phyloP scores from a whole-genome alignment of 176 grass and related monocot genomes.

The Avena eriantha region DNA sequence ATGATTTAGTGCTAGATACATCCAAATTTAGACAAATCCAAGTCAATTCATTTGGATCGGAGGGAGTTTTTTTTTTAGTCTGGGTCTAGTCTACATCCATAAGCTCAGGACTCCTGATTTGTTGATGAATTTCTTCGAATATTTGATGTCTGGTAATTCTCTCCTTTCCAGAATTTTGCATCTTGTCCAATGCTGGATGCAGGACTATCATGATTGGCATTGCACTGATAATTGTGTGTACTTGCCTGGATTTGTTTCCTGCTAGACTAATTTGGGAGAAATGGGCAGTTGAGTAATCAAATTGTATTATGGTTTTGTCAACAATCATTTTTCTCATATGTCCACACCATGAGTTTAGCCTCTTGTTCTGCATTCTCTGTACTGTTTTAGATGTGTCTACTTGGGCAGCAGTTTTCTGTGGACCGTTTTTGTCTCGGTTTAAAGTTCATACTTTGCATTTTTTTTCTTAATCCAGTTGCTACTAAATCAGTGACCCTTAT shows the following conservation, averaged over 20 bases:
- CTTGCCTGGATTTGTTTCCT: slow-evolving; percentile 17
- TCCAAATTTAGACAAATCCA: too few species aligned
- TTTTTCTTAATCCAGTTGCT: too few species aligned
- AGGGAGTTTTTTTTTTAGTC: too few species aligned
- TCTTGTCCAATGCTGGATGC: not conserved
- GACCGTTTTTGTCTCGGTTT: not conserved
- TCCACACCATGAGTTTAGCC: not conserved
- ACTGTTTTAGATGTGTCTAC: not conserved
- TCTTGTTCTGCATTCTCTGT: not conserved
- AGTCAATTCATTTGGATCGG: too few species aligned
- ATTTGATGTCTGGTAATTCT: not conserved
- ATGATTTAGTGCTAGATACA: too few species aligned
- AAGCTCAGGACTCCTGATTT: not conserved
- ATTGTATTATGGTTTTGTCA: slow-evolving; percentile 24
- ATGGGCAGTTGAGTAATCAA: slow-evolving; percentile 51
- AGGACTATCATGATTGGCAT: slow-evolving; percentile 38
- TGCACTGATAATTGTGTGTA: not conserved
- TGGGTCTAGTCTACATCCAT: too few species aligned
- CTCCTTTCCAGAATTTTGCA: not conserved
- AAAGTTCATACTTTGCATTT: too few species aligned
- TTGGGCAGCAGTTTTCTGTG: not conserved
- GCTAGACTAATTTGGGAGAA: slow-evolving; percentile 41
- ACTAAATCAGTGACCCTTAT: too few species aligned
- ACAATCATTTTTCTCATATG: slow-evolving; percentile 64
- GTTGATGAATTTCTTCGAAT: not conserved